Conservation (phyloP, 2,329 filamentous ascomycete species). For the Leptographium procerum region DNA sequence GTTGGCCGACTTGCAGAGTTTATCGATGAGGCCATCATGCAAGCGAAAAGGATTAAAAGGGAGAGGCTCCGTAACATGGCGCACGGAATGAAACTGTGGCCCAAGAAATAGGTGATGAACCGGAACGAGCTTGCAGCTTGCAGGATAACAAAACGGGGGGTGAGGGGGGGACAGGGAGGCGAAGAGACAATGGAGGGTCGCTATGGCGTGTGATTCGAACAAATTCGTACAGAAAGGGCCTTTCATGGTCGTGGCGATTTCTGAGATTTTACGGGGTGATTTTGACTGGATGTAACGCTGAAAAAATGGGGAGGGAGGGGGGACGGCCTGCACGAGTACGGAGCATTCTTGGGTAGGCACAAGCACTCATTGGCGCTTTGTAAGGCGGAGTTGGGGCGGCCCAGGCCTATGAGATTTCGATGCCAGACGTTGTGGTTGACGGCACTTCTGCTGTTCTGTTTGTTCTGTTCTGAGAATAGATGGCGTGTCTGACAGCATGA, state of each 20-base stretch:
- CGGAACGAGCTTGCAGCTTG: not conserved
- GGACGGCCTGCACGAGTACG: not conserved
- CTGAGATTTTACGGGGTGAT: not conserved
- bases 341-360: not conserved
- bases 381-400: not conserved
- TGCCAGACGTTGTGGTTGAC: not conserved
- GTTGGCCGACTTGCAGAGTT: not conserved
- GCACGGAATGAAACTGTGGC: not conserved
- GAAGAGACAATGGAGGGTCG: not conserved
- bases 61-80: not conserved
- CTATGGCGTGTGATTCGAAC: constrained; percentile 2
- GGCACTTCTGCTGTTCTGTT: not conserved
- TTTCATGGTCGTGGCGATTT: constrained; percentile 1
- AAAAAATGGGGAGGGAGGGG: not conserved
- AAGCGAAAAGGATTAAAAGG: not conserved
- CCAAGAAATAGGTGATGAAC: not conserved
- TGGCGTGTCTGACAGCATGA: not conserved
- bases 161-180: not conserved
- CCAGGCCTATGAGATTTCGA: not conserved
- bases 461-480: not conserved
- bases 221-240: not conserved
- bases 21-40: not conserved
- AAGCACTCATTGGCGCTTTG: not conserved
- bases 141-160: not conserved
- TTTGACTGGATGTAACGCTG: not conserved